Evolutionary conservation across 2,329 filamentous ascomycete genomes (phyloP).

Genomic region (Colletotrichum eremochloae): DNA sequence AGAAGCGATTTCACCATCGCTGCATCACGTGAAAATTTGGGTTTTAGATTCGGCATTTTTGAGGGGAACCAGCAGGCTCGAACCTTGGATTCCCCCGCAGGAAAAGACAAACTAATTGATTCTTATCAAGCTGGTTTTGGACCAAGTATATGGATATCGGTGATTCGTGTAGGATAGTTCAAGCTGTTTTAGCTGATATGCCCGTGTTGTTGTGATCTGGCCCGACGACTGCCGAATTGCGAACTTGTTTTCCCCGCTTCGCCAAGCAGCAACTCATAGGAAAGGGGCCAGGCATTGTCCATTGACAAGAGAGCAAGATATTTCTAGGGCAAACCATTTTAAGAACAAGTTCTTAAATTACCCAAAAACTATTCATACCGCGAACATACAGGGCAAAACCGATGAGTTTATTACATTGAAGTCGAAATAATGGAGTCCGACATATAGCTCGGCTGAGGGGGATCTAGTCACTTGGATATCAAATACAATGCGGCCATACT

Average conservation of each 20-base stretch:
- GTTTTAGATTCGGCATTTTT: neutral
- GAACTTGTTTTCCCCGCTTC: neutral
- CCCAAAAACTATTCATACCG: neutral
- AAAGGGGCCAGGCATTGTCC: accelerated
- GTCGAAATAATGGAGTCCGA: neutral
- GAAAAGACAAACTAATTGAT: neutral
- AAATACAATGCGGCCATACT: neutral
- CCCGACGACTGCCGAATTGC: neutral
- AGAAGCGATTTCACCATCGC: slow-evolving; percentile 39
- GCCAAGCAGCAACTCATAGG: neutral
- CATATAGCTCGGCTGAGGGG: neutral
- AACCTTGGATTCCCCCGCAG: neutral
- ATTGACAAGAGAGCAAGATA: too few relatives aligned
- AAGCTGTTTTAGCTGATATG: neutral
- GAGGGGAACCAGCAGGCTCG: neutral
- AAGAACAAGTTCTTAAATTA: neutral
- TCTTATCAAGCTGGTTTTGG: neutral
- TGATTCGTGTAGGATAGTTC: neutral
- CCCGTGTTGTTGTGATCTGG: neutral
- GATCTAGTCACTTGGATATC: neutral
- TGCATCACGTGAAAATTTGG: slow-evolving; percentile 33
- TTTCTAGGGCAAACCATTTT: too few relatives aligned
- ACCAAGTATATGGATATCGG: neutral
- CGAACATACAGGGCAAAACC: neutral
- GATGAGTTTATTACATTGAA: neutral